Percentiles rank a stretch among this genome's conserved stretches.
These are phyloP conservation scores for Penicillium manginii DNA, from an alignment of 495 filamentous ascomycete genomes.

Conservation along the genomic window DNA sequence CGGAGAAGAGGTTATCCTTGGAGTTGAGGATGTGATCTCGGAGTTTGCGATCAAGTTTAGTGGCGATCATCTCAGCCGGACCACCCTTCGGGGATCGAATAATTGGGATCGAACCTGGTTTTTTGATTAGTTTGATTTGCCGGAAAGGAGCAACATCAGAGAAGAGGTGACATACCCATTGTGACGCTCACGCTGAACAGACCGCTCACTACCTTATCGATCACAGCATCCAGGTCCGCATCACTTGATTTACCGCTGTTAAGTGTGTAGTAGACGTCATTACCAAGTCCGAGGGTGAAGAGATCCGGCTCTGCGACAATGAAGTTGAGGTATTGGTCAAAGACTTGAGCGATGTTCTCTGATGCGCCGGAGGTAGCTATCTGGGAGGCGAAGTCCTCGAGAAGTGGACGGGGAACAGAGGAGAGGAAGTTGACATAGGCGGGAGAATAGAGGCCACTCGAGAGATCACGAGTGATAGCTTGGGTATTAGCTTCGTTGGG, in stretches of 20 bases:
- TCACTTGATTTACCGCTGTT: constrained; percentile 92
- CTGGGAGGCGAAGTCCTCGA: constrained; percentile 93
- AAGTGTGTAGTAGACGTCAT: constrained; percentile 91
- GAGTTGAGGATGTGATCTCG: constrained; percentile 97
- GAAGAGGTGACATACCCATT: constrained; percentile 67
- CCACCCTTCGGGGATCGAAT: constrained; percentile 90
- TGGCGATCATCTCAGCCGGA: constrained; percentile 91
- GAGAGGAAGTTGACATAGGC: constrained; percentile 98
- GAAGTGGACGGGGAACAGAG: constrained; percentile 86
- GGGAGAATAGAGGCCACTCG: constrained; percentile 85
- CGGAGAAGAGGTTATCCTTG: constrained; percentile 90
- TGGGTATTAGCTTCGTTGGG: constrained; percentile 80
- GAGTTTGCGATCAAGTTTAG: constrained; percentile 91
- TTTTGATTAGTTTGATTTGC: neutral
- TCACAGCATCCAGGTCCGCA: constrained; percentile 80
- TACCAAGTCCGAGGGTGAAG: constrained; percentile 87
- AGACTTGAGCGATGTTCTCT: constrained; percentile 89
- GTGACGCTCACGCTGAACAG: constrained; percentile 96
- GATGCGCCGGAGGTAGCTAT: constrained; percentile 82
- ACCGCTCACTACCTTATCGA: constrained; percentile 91
- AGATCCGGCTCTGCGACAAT: constrained; percentile 94
- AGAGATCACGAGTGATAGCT: constrained; percentile 83
- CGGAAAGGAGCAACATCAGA: neutral
- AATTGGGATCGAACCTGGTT: constrained; percentile 81
- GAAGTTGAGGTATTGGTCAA: constrained; percentile 98